Conservation (phyloP, 108 stramenopile genomes). For the Aureococcus anophagefferens region DNA sequence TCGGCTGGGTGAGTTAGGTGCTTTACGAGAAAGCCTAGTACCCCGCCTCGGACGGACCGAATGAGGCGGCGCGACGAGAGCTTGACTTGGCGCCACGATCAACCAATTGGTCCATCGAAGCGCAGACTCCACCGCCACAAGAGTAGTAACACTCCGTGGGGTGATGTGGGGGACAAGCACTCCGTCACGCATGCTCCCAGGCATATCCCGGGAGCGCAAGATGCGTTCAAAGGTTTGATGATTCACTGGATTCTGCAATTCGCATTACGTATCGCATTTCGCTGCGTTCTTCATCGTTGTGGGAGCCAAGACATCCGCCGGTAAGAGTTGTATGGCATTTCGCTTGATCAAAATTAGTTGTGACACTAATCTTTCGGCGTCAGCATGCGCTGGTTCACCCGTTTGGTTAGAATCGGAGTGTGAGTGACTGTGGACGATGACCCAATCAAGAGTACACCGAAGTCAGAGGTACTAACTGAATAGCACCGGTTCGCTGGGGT, state of each 20-base stretch:
- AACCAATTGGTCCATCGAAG: not conserved
- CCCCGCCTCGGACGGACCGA: too few species aligned
- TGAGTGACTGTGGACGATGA: too few species aligned
- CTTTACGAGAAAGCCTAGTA: too few species aligned
- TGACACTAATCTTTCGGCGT: too few species aligned
- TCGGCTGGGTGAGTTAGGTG: too few species aligned
- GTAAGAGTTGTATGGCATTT: slow-evolving; percentile 38
- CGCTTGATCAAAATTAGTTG: not conserved
- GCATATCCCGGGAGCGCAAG: slow-evolving; percentile 43
- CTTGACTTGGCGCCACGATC: too few species aligned
- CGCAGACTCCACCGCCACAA: not conserved
- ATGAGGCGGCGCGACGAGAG: too few species aligned
- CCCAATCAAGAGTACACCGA: too few species aligned
- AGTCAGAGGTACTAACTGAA: not conserved
- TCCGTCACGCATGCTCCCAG: slow-evolving; percentile 38
- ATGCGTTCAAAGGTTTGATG: slow-evolving; percentile 54
- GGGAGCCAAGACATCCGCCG: slow-evolving; percentile 56
- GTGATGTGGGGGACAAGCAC: slow-evolving; percentile 39
- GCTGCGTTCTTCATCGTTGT: slow-evolving; percentile 60
- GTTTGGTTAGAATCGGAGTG: too few species aligned
- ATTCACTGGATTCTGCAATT: slow-evolving; percentile 48
- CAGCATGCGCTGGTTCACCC: too few species aligned
- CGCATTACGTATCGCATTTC: slow-evolving; percentile 59
- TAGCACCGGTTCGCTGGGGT: not conserved
- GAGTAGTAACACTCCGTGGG: too few species aligned